Base-by-base conservation (phyloP, 768 basidiomycete species). In the Boletus sensibilis region DNA sequence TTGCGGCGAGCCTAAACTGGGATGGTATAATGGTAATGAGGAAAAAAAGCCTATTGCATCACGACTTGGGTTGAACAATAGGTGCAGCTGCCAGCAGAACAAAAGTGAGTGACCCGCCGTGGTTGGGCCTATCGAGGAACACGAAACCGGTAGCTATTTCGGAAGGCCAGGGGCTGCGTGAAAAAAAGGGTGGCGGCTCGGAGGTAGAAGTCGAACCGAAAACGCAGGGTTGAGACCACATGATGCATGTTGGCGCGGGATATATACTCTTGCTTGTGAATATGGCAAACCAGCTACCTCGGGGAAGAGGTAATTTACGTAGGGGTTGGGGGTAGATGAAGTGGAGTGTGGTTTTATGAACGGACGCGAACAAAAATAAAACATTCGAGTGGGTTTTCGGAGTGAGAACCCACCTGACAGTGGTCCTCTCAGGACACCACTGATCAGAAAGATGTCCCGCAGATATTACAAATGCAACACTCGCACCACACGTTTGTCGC, bases 401-500 rank as follows among this genome's bases (percentile, higher is more conserved):
- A 34, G 49, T 25, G 37, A 31, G 47, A 29, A 42, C 42, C 34
- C 21, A 38, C 21, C 25, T 46, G 29, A n/a, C n/a, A 27, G 46
- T 40, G 35, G 33, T 31, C 47, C 34, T 27, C 48, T 40, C 23
- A 25, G 39, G 60, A 46, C 27, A 46, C 12, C 54, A 43, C 25
- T n/a, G n/a, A 50, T 65, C 64, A 63, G 53, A 54, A 64, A 39
- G 16, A 47, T 37, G 43, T 20, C 39, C 23, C 6, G 40, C 29
- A 40, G 37, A 49, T 21, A 63, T 59, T 45, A 56, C 53, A 55
- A 34, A 64, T 39, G 14, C 37, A 64, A 50, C 39, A 25, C 43
- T 50, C 56, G 55, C 45, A 65, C 61, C 64, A 55, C 64, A 60
- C 29, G 55, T 44, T 51, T 50, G 50, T 50, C 61, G 35, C 54